Evolutionary conservation across 257 asterid genomes (phyloP).

Genomic region (Capsicum chinense): DNA sequence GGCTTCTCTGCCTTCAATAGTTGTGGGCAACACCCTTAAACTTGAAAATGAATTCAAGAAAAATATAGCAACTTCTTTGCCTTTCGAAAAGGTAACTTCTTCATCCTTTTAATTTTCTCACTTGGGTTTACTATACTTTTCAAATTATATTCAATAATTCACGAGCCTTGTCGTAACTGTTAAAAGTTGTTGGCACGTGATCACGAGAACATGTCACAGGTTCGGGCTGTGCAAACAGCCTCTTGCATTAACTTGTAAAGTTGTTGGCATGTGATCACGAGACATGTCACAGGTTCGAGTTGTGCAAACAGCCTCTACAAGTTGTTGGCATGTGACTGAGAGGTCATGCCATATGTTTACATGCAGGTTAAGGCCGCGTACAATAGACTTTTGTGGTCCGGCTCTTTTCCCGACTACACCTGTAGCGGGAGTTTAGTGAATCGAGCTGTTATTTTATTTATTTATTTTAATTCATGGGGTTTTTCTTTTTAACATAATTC

Average conservation of each 20-base stretch:
- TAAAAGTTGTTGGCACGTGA: neutral
- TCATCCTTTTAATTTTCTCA: neutral
- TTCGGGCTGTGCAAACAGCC: neutral
- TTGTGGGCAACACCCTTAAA: constrained; percentile 62
- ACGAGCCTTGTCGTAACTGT: neutral
- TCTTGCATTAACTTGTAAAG: too few relatives aligned
- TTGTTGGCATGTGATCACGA: too few relatives aligned
- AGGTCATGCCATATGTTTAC: neutral
- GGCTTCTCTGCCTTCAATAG: constrained; percentile 85
- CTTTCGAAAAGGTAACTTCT: constrained; percentile 61
- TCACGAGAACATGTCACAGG: neutral
- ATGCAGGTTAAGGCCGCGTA: neutral
- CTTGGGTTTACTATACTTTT: too few relatives aligned
- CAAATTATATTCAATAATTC: too few relatives aligned
- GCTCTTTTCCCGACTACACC: neutral
- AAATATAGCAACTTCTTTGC: constrained; percentile 49
- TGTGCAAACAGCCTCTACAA: neutral
- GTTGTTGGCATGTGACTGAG: neutral
- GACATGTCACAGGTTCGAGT: too few relatives aligned
- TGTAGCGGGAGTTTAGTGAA: neutral
- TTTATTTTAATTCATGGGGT: neutral
- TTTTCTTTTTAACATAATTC: neutral
- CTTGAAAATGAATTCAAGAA: constrained; percentile 67
- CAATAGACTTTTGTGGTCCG: neutral
- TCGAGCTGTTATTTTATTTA: neutral